phyloP scores from a whole-genome alignment of 805 yeast species.

The Candida parachauliodes region DNA sequence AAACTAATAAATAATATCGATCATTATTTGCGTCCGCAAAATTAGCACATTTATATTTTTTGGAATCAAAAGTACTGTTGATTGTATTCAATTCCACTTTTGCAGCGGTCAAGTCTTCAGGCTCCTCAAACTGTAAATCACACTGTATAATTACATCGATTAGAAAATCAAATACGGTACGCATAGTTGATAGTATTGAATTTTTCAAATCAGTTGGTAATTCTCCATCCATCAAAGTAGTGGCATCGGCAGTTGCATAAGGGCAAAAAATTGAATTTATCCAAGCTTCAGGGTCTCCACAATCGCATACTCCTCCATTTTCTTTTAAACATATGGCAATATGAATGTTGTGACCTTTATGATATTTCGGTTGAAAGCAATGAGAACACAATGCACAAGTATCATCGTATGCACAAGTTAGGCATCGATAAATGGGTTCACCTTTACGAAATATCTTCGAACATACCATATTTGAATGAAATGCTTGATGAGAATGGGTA shows the following conservation, averaged over 20 bases:
- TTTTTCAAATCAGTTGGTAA: constrained; percentile 44
- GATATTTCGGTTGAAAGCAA: constrained; percentile 70
- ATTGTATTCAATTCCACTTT: constrained; percentile 27
- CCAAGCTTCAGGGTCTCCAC: constrained; percentile 91
- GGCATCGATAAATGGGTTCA: constrained; percentile 76
- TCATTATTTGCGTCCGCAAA: constrained; percentile 34
- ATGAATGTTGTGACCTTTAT: constrained; percentile 68
- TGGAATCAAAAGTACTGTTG: constrained; percentile 32
- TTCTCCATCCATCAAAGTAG: constrained; percentile 6
- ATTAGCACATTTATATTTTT: constrained; percentile 38
- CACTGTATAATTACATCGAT: constrained; percentile 57
- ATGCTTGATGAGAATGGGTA: constrained; percentile 28
- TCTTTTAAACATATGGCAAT: constrained; percentile 61
- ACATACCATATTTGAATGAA: constrained; percentile 68
- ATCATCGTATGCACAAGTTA: constrained; percentile 74
- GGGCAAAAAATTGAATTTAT: constrained; percentile 49
- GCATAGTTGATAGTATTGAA: constrained; percentile 40
- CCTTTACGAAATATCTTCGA: constrained; percentile 70
- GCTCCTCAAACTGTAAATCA: constrained; percentile 34
- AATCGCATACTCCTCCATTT: constrained; percentile 81
- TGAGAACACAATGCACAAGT: constrained; percentile 78
- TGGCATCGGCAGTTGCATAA: constrained; percentile 15
- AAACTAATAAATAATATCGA: constrained; percentile 55
- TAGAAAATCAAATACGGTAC: constrained; percentile 52
- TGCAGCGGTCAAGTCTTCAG: constrained; percentile 22